A percentile compares a stretch with the other conserved stretches of the same genome.
These are phyloP conservation scores for Penicilliopsis zonata DNA, from an alignment of 495 filamentous ascomycete genomes.

Conservation along the genomic window DNA sequence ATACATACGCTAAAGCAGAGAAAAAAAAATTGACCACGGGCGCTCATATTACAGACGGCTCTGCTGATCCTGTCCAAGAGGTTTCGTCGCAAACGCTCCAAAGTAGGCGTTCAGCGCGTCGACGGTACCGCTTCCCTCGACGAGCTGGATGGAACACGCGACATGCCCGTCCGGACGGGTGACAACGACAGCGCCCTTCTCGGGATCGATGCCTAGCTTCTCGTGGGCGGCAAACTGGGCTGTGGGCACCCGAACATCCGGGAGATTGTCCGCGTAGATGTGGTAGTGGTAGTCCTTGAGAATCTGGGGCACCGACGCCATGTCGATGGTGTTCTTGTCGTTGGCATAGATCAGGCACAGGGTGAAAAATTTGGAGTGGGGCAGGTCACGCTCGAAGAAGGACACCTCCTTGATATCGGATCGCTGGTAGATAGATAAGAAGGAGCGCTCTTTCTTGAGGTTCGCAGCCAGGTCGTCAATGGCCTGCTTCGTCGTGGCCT, in stretches of 20 bases:
- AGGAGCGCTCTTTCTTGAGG: conserved; percentile 52
- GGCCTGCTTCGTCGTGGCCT: conserved; percentile 43
- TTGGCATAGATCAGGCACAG: conserved; percentile 61
- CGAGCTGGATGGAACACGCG: conserved; percentile 57
- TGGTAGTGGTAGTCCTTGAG: conserved; percentile 68
- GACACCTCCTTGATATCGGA: conserved; percentile 50
- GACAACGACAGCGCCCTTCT: conserved; percentile 65
- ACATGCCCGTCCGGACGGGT: conserved; percentile 82
- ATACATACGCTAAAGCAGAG: conserved; percentile 1
- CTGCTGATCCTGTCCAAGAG: conserved; percentile 25
- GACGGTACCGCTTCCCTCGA: conserved; percentile 63
- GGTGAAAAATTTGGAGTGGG: conserved; percentile 71
- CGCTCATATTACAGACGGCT: conserved; percentile 25
- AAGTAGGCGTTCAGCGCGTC: conserved; percentile 82
- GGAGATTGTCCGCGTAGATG: conserved; percentile 77
- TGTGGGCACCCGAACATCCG: conserved; percentile 56
- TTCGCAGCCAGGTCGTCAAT: conserved; percentile 55
- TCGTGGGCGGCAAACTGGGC: conserved; percentile 66
- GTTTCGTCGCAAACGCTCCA: conserved; percentile 44
- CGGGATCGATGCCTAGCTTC: conserved; percentile 70
- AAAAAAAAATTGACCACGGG: neutral
- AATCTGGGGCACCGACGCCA: conserved; percentile 51
- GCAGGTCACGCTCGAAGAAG: conserved; percentile 72
- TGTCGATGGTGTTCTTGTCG: conserved; percentile 49
- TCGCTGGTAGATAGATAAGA: conserved; percentile 53